Percentiles rank a stretch among this genome's conserved stretches.
phyloP scores from a whole-genome alignment of 2,329 filamentous ascomycete genomes.

The Neonectria ditissima region DNA sequence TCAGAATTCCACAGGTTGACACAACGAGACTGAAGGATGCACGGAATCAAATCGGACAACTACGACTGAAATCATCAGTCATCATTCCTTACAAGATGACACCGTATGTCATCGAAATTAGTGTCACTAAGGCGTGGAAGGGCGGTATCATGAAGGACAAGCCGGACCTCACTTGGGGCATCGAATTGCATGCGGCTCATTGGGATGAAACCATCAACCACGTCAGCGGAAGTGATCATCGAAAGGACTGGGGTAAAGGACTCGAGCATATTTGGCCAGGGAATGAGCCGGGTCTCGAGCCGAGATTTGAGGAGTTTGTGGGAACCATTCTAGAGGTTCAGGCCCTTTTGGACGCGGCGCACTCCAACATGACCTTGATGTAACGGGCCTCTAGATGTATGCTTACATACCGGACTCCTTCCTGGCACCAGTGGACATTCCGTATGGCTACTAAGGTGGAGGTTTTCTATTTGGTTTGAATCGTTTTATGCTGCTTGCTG shows the following conservation, averaged over 20 bases:
- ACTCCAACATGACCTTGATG: constrained; percentile 22
- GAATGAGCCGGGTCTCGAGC: constrained; percentile 38
- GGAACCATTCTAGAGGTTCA: constrained; percentile 49
- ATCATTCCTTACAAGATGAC: constrained; percentile 47
- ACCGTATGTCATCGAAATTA: constrained; percentile 50
- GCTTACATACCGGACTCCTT: constrained; percentile 17
- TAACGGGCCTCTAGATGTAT: constrained; percentile 19
- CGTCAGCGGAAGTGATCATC: constrained; percentile 35
- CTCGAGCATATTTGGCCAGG: constrained; percentile 51
- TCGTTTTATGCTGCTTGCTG: constrained; percentile 35
- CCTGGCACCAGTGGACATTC: constrained; percentile 3
- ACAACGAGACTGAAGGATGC: constrained; percentile 23
- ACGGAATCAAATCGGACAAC: constrained; percentile 29
- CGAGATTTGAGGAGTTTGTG: constrained; percentile 48
- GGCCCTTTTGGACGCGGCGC: constrained; percentile 38
- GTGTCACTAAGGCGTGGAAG: constrained; percentile 46
- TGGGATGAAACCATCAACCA: constrained; percentile 54
- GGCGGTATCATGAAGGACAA: constrained; percentile 24
- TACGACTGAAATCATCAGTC: constrained; percentile 44
- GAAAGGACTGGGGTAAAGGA: constrained; percentile 48
- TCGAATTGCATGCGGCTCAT: constrained; percentile 50
- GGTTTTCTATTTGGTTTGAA: not conserved
- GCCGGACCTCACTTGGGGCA: constrained; percentile 45
- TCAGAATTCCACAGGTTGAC: constrained; percentile 31
- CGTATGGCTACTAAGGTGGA: constrained; percentile 21